Evolutionary conservation across 257 asterid genomes (phyloP).

Genomic region (Nicotiana tabacum): DNA sequence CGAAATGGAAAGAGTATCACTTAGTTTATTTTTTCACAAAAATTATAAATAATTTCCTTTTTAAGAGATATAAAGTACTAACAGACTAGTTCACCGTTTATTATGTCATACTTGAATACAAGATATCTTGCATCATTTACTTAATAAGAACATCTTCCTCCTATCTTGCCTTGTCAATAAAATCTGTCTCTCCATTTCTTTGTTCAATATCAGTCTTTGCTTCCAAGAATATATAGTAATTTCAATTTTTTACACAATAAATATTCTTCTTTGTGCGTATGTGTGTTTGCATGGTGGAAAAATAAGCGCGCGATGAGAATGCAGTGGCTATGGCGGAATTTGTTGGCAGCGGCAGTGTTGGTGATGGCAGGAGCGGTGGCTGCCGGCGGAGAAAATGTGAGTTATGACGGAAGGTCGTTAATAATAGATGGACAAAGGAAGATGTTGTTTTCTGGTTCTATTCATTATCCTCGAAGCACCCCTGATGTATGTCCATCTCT

Average conservation of each 20-base stretch:
- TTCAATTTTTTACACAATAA: background rate
- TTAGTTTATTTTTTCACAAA: background rate
- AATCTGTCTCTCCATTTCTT: background rate
- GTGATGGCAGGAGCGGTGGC: conserved; percentile 14
- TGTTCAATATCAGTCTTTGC: background rate
- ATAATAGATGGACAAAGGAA: conserved; percentile 59
- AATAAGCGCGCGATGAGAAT: background rate
- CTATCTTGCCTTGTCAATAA: background rate
- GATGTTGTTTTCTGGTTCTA: conserved; percentile 81
- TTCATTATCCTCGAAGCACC: conserved; percentile 87
- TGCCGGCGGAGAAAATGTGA: conserved; percentile 38
- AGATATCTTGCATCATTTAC: background rate
- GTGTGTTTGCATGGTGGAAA: too few relatives aligned
- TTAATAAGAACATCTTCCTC: background rate
- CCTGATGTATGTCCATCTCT: conserved; percentile 49
- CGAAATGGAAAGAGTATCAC: background rate
- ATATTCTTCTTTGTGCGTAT: background rate
- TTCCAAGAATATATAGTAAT: background rate
- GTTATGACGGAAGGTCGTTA: conserved; percentile 62
- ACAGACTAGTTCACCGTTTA: background rate
- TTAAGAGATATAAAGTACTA: background rate
- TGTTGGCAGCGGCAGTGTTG: background rate
- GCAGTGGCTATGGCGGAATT: conserved; percentile 21
- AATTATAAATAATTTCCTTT: background rate
- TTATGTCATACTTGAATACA: background rate